These are phyloP conservation scores for Bremia lactucae DNA, from an alignment of 352 stramenopile species.

Conservation along the genomic window DNA sequence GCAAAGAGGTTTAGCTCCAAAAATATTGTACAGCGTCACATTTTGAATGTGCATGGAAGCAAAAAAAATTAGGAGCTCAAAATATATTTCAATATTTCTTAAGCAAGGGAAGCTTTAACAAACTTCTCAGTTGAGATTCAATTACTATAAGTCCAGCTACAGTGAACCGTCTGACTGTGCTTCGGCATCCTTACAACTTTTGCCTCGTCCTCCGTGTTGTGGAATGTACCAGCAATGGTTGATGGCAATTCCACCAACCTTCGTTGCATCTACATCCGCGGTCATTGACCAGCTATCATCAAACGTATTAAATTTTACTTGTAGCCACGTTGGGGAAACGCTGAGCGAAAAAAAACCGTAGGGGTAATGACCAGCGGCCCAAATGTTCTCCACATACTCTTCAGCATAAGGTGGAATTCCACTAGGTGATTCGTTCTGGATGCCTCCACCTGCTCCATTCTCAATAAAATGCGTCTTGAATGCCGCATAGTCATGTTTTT, in stretches of 20 bases:
- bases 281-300: constrained; percentile 51
- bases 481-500: constrained; percentile 59
- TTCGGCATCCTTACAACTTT: constrained; percentile 29
- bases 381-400: constrained; percentile 56
- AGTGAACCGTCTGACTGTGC: constrained; percentile 8
- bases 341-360: constrained; percentile 65
- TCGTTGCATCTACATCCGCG: constrained; percentile 34
- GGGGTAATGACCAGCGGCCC: constrained; percentile 45
- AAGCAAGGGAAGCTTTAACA: no score
- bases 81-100: no score
- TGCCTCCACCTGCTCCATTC: constrained; percentile 62
- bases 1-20: no score
- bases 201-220: constrained; percentile 22
- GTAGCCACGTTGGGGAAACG: constrained; percentile 49
- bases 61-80: no score
- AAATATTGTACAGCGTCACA: no score
- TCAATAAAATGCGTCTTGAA: constrained; percentile 71
- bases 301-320: constrained; percentile 52
- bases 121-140: no score
- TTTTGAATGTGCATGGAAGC: no score
- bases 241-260: constrained; percentile 38
- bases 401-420: constrained; percentile 47
- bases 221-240: constrained; percentile 68
- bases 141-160: no score
- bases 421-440: constrained; percentile 59